Evolutionary conservation across 495 filamentous ascomycete species (phyloP).

Genomic region (Neurospora intermedia): DNA sequence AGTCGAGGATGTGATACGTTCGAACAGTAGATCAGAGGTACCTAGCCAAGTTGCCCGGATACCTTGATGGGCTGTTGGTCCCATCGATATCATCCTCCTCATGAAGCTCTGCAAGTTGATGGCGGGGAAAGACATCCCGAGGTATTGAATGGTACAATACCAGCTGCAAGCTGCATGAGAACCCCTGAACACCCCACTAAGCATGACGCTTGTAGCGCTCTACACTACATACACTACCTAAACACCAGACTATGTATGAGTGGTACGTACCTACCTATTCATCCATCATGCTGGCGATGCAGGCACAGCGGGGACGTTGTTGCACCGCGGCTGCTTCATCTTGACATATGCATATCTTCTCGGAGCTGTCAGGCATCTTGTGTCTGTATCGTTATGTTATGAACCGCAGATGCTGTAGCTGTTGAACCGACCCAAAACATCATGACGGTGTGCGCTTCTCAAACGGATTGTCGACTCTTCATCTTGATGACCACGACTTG

Average conservation of each 20-base stretch:
- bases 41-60: background rate
- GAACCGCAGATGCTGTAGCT: background rate
- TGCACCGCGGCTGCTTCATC: background rate
- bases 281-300: background rate
- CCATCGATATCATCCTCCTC: background rate
- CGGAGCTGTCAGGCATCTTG: background rate
- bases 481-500: background rate
- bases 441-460: background rate
- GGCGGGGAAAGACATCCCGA: conserved; percentile 14
- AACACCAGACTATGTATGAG: background rate
- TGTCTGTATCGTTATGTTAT: background rate
- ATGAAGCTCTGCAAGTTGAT: conserved; percentile 2
- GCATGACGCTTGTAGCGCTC: background rate
- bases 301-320: background rate
- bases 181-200: conserved; percentile 4
- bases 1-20: background rate
- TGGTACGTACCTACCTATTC: background rate
- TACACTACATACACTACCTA: too few species aligned
- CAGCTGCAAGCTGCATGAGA: conserved; percentile 9
- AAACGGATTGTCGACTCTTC: background rate
- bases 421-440: background rate
- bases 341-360: background rate
- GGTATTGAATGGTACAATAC: conserved; percentile 9
- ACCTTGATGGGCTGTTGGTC: background rate
- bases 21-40: background rate